Evolutionary conservation across 805 yeast genomes (phyloP).

Genomic region (Komagataella pseudopastoris): DNA sequence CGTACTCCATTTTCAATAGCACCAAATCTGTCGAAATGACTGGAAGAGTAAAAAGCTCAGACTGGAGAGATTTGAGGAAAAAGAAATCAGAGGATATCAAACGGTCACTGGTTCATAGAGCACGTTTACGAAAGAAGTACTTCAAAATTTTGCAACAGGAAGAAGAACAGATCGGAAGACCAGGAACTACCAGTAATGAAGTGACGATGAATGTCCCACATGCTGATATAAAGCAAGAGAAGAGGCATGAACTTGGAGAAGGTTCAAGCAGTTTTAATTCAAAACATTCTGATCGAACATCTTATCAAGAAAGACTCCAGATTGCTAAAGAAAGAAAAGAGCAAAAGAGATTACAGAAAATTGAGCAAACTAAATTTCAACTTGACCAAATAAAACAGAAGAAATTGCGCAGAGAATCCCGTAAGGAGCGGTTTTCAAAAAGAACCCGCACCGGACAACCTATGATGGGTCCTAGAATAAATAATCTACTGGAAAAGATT

Average conservation of each 20-base stretch:
- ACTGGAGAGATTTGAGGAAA: constrained; percentile 7
- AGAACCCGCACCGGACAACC: constrained; percentile 79
- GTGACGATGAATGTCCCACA: background rate
- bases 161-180: constrained; percentile 31
- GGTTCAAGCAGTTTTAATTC: constrained; percentile 19
- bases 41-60: constrained; percentile 9
- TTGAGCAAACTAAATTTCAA: constrained; percentile 22
- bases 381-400: constrained; percentile 18
- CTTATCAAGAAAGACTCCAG: constrained; percentile 31
- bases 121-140: constrained; percentile 70
- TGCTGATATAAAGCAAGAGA: constrained; percentile 3
- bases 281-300: constrained; percentile 11
- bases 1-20: no score
- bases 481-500: constrained; percentile 64
- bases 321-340: constrained; percentile 32
- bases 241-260: constrained; percentile 8
- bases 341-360: constrained; percentile 24
- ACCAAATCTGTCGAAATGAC: background rate
- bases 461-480: constrained; percentile 79
- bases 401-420: constrained; percentile 29
- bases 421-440: constrained; percentile 26
- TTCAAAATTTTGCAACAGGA: constrained; percentile 67
- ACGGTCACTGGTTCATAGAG: constrained; percentile 62
- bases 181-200: constrained; percentile 1
- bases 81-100: constrained; percentile 47